phyloP scores from a whole-genome alignment of 371 early-diverging fungal genomes.

The Saksenaea oblongispora region DNA sequence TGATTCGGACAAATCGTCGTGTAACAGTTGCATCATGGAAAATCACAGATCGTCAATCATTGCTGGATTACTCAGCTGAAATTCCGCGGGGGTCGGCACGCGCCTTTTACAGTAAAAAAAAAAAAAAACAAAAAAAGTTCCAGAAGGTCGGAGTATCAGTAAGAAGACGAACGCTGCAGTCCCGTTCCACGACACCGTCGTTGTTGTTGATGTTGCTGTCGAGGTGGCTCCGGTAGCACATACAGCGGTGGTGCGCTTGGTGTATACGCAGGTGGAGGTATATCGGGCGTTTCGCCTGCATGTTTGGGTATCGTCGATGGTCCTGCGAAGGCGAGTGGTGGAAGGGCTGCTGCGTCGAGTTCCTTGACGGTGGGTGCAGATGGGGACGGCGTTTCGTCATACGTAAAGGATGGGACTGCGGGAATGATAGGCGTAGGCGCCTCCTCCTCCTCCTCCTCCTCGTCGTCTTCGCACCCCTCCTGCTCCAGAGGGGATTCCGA shows the following conservation, averaged over 20 bases:
- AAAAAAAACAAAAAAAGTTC: too few species aligned
- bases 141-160: too few species aligned
- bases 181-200: not conserved
- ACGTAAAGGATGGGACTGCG: not conserved
- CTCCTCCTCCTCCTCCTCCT: too few species aligned
- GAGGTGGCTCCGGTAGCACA: not conserved
- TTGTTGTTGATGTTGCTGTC: too few species aligned
- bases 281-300: not conserved
- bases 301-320: not conserved
- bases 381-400: not conserved
- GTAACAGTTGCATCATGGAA: not conserved
- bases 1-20: not conserved
- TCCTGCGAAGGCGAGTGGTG: not conserved
- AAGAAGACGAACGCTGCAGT: not conserved
- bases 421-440: not conserved
- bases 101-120: too few species aligned
- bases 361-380: not conserved
- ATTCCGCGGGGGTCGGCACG: not conserved
- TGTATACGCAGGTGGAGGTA: not conserved
- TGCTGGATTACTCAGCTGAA: not conserved
- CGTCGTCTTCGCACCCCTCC: too few species aligned
- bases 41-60: not conserved
- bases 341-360: not conserved
- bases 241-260: conserved; percentile 1
- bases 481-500: too few species aligned